These are phyloP conservation scores for Boletales sp. DNA, from an alignment of 768 basidiomycete genomes.

Conservation along the genomic window DNA sequence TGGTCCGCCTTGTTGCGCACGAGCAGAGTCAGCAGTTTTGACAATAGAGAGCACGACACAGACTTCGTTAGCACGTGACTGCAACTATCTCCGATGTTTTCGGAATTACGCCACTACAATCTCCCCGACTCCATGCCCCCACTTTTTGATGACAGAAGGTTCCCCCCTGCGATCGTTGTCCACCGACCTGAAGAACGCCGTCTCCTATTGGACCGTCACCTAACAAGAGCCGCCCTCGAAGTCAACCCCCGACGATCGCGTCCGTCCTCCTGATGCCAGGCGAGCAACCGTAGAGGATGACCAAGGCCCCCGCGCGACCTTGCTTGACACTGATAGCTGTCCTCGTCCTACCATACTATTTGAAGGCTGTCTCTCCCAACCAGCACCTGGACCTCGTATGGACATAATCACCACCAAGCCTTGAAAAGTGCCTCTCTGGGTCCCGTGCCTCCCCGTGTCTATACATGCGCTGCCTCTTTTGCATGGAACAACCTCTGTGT, in stretches of 20 bases:
- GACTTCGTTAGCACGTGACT: slow-evolving; percentile 37
- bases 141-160: slow-evolving; percentile 30
- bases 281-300: slow-evolving; percentile 6
- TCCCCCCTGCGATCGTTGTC: slow-evolving; percentile 29
- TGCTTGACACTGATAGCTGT: slow-evolving; percentile 21
- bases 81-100: slow-evolving; percentile 31
- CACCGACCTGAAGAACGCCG: slow-evolving; percentile 22
- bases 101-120: slow-evolving; percentile 48
- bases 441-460: slow-evolving; percentile 23
- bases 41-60: slow-evolving; percentile 30
- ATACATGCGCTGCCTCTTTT: slow-evolving; percentile 24
- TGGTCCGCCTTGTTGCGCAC: too few relatives aligned
- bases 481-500: slow-evolving; percentile 34
- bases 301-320: slow-evolving; percentile 17
- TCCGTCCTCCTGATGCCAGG: too few relatives aligned
- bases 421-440: slow-evolving; percentile 40
- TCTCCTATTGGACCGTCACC: slow-evolving; percentile 29
- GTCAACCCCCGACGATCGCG: neutral
- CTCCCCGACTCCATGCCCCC: slow-evolving; percentile 31
- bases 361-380: slow-evolving; percentile 36
- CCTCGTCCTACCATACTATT: slow-evolving; percentile 25
- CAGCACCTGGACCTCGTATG: slow-evolving; percentile 16
- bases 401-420: slow-evolving; percentile 29
- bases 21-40: too few relatives aligned
- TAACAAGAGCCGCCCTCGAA: slow-evolving; percentile 24